Percentiles rank a stretch among this genome's conserved stretches.
Conservation (phyloP, 2,329 filamentous ascomycete species). For the Cucurbitaria berberidis region DNA sequence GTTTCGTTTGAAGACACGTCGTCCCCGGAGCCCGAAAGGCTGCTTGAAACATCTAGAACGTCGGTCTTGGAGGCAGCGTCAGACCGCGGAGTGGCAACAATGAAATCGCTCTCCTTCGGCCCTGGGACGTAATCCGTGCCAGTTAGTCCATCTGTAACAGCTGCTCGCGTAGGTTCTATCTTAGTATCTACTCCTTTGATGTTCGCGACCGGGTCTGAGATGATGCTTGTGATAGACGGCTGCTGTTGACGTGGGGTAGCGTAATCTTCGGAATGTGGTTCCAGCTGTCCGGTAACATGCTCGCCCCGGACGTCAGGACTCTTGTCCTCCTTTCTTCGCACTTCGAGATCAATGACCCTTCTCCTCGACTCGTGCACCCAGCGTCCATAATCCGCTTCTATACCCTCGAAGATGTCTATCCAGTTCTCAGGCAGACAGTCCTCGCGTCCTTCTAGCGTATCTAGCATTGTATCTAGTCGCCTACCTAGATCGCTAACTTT, state of each 20-base stretch:
- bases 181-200: background rate
- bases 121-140: background rate
- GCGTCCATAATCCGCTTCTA: constrained; percentile 77
- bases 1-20: background rate
- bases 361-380: constrained; percentile 83
- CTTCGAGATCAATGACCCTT: constrained; percentile 71
- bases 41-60: background rate
- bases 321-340: constrained; percentile 33
- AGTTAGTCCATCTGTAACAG: background rate
- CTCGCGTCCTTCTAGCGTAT: constrained; percentile 79
- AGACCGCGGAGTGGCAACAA: background rate
- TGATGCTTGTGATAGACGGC: background rate
- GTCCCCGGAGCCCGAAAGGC: background rate
- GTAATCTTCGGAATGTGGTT: constrained; percentile 16
- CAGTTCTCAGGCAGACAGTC: constrained; percentile 86
- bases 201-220: background rate
- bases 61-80: background rate
- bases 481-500: constrained; percentile 74
- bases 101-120: no score
- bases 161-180: background rate
- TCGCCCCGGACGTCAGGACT: constrained; percentile 3
- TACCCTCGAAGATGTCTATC: constrained; percentile 82
- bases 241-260: background rate
- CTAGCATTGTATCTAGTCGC: constrained; percentile 82
- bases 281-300: constrained; percentile 3